Base-by-base conservation (phyloP, 2,329 filamentous ascomycete species). In the Mollisiaceae sp. region DNA sequence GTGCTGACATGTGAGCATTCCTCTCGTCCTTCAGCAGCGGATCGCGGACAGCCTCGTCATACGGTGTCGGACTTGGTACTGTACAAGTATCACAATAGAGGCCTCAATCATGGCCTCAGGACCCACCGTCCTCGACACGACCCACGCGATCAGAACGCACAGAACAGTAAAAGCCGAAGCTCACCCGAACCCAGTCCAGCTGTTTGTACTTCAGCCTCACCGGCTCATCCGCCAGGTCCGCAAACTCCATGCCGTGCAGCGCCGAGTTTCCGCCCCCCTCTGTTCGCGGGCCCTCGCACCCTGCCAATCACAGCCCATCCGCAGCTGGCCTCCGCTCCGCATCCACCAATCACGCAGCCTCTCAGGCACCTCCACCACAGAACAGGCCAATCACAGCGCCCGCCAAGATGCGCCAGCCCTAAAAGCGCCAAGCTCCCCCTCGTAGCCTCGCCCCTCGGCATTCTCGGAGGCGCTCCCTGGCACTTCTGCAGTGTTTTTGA, bases 171-270 rank as follows among this genome's bases (percentile, higher is more conserved):
- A 5, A 20, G 36, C 24, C 58, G 32, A 32, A 32, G 27, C 27
- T 32, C 14, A 39, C 35, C 27, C 41, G 27, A 18, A 60, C 11
- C 27, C 14, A n/a, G n/a, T n/a, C n/a, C n/a, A n/a, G n/a, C n/a
- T n/a, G n/a, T n/a, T n/a, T 20, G 41, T 47, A 60, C 20, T 62
- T 66, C 64, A 66, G 64, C 64, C 64, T 66, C 60, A 62, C 54
- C 55, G 47, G 60, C 43, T 59, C 43, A 27, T 62, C 41, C 43
- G 52, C 38, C 43, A 11, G 35, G 32, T 63, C 54, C 54, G 60
- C 54, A 54, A 47, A 38, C 35, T 54, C 59, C 27, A 38, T 45
- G 8, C 8, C 39, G 24, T 39, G 9, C 50, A 27, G 22, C 12
- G 14, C 27, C 27, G 11, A 32, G 14, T 12, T 54, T 18, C 50